Base-by-base conservation (phyloP, 495 filamentous ascomycete species). In the Aspergillus asperescens region DNA sequence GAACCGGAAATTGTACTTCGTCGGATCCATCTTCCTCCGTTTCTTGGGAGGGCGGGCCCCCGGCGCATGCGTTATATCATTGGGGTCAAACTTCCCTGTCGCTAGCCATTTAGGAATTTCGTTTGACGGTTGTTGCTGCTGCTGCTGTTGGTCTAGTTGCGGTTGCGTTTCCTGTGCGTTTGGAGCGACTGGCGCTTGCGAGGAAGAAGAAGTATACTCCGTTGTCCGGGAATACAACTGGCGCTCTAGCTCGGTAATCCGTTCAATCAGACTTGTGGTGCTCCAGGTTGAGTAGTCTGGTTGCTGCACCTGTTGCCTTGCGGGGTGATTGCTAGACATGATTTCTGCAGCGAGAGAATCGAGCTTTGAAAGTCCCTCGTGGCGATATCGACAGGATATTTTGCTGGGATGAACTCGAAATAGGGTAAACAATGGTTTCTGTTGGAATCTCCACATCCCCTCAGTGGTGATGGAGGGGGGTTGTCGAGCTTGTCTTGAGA, bases 1-100 rank as follows among this genome's bases (percentile, higher is more conserved):
- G 47, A 83, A 77, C 18, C 94, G 81, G 18, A 89, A 96, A 27
- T 77, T 74, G 71, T 96, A 94, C 61, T 84, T 87, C 1, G 83
- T 81, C 5, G 87, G 81, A 63, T 96, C 87, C 58, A 95, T 82
- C 51, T 73, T 68, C 48, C 79, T 73, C 7, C 60, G 37, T 13
- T 66, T 62, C 47, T 72, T 75, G 27, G 72, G 66, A 10, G 67
- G 62, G 0, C 50, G 66, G 23, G 41, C 43, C 34, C 54, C 62
- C 5, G 51, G 62, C 1, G 48, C 55, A 12, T 65, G 62, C 4
- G 62, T 64, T 37, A 68, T 65, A 48, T 71, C 62, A 25, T 61
- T 57, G 1, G 56, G 31, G 22, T 34, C 24, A 13, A 27, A 23
- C 58, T 42, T 23, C 50, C 57, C 57, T 5, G 29, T 47, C 1